phyloP scores from a whole-genome alignment of 176 grass and related monocot genomes.

The Rhynchospora tenuis region DNA sequence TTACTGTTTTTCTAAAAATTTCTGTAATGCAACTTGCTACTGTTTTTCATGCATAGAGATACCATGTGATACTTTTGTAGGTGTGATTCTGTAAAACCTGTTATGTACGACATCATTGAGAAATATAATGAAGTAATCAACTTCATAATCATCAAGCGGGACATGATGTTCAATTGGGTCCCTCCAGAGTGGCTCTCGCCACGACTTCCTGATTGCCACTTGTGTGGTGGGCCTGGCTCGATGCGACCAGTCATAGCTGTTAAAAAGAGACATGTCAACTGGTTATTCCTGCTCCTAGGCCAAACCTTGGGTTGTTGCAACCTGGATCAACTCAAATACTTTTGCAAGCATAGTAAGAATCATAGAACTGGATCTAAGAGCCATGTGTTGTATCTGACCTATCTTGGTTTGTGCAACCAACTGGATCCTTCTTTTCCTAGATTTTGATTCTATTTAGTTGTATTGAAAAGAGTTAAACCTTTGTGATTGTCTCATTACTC shows the following conservation, averaged over 20 bases:
- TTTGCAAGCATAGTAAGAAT: slow-evolving; percentile 45
- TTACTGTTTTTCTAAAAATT: too few relatives aligned
- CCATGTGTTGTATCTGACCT: slow-evolving; percentile 49
- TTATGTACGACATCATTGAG: slow-evolving; percentile 41
- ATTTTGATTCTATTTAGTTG: slow-evolving; percentile 11
- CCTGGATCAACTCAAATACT: slow-evolving; percentile 66
- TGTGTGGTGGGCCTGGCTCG: slow-evolving; percentile 9
- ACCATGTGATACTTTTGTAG: neutral
- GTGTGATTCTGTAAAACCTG: neutral
- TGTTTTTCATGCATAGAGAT: too few relatives aligned
- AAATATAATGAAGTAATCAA: slow-evolving; percentile 39
- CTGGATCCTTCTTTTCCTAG: slow-evolving; percentile 17
- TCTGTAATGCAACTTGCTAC: too few relatives aligned
- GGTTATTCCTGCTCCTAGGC: slow-evolving; percentile 62
- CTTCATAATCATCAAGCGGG: slow-evolving; percentile 26
- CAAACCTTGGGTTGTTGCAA: slow-evolving; percentile 66
- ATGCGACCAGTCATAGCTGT: slow-evolving; percentile 41
- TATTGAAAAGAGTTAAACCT: neutral
- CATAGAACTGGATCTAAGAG: slow-evolving; percentile 72
- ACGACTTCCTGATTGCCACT: slow-evolving; percentile 25
- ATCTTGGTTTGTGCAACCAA: slow-evolving; percentile 53
- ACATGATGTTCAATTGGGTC: slow-evolving; percentile 51
- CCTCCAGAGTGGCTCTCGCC: slow-evolving; percentile 29
- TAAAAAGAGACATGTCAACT: slow-evolving; percentile 57
- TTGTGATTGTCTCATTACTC: neutral